A percentile compares a stretch with the other conserved stretches of the same genome.
phyloP scores from a whole-genome alignment of 352 stramenopile species.

The Pythium apleroticum region DNA sequence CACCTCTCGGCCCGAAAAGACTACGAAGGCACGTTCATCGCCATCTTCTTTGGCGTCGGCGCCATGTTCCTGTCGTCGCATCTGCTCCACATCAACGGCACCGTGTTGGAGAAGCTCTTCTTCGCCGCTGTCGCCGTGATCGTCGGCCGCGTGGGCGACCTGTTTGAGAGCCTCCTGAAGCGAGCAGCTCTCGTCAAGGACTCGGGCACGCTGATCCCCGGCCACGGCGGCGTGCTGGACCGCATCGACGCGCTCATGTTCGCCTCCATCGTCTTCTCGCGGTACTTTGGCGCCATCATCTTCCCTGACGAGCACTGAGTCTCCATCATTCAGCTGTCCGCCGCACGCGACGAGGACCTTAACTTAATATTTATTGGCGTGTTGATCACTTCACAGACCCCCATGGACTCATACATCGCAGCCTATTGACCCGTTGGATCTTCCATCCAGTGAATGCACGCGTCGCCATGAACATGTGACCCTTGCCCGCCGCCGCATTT shows the following conservation, averaged over 20 bases:
- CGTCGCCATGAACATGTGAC: no score
- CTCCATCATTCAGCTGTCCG: not conserved
- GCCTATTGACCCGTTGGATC: no score
- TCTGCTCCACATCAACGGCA: slow-evolving; percentile 70
- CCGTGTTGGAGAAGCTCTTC: slow-evolving; percentile 71
- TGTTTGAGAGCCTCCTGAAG: slow-evolving; percentile 97
- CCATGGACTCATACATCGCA: no score
- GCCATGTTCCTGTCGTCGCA: slow-evolving; percentile 78
- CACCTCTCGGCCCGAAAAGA: slow-evolving; percentile 95
- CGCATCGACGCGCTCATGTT: slow-evolving; percentile 96
- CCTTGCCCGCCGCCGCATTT: no score
- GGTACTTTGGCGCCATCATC: slow-evolving; percentile 41
- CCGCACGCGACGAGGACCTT: not conserved
- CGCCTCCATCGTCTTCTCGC: slow-evolving; percentile 57
- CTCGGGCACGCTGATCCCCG: slow-evolving; percentile 93
- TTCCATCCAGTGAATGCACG: no score
- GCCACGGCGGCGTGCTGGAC: slow-evolving; percentile 94
- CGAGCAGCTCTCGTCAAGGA: slow-evolving; percentile 94
- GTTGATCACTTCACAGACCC: not conserved
- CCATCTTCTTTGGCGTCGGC: slow-evolving; percentile 72
- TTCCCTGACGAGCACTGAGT: slow-evolving; percentile 12
- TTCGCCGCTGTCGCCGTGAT: slow-evolving; percentile 91
- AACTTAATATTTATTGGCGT: slow-evolving; percentile 13
- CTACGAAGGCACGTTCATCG: slow-evolving; percentile 92
- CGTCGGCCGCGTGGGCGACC: slow-evolving; percentile 93